Evolutionary conservation across 495 filamentous ascomycete species (phyloP).

Genomic region (Terfezia claveryi): DNA sequence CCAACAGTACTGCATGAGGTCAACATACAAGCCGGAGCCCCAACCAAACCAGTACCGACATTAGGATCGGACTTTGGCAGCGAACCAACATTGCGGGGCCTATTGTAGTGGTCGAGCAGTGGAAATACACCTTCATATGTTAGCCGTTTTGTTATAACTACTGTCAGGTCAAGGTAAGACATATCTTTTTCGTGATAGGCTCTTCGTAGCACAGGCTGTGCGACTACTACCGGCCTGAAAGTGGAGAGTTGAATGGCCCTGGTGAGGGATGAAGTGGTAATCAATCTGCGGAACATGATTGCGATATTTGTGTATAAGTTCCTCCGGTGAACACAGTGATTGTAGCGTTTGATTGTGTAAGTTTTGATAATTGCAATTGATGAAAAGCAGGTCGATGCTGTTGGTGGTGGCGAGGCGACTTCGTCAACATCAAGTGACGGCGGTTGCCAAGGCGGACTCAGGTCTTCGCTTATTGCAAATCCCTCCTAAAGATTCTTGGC

Average conservation of each 20-base stretch:
- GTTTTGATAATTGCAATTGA: no score
- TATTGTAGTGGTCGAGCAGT: conserved; percentile 81
- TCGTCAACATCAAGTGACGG: no score
- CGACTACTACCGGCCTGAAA: neutral
- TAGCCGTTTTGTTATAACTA: conserved; percentile 1
- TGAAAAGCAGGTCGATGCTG: no score
- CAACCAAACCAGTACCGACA: conserved; percentile 93
- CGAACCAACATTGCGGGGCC: conserved; percentile 82
- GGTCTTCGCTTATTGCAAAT: no score
- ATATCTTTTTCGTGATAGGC: conserved; percentile 18
- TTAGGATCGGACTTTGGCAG: conserved; percentile 66
- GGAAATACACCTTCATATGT: conserved; percentile 4
- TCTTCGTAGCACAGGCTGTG: conserved; percentile 1
- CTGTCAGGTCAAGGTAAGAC: neutral
- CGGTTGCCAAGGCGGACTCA: no score
- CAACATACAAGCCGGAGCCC: conserved; percentile 46
- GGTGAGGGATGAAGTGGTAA: neutral
- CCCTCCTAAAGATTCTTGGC: no score
- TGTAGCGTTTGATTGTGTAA: no score
- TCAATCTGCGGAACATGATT: neutral
- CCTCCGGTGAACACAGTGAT: no score
- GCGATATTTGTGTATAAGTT: no score
- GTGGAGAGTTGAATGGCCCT: neutral
- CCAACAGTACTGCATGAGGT: neutral
- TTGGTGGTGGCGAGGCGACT: no score